These are phyloP conservation scores for Phytophthora constricta DNA, from an alignment of 352 stramenopile genomes.

Conservation along the genomic window DNA sequence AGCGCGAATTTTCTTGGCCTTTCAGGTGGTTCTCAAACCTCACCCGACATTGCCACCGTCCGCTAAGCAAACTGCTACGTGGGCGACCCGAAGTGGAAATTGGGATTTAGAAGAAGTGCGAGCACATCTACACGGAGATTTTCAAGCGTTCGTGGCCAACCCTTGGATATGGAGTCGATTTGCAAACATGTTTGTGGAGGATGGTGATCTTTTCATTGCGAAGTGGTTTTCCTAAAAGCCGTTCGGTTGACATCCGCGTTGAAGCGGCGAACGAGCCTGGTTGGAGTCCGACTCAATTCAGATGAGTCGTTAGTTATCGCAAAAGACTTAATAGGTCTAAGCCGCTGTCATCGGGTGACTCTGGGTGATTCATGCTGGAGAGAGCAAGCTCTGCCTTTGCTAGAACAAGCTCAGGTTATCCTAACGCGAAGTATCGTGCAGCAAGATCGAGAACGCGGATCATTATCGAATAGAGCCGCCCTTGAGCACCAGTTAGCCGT, in stretches of 20 bases:
- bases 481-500: constrained; percentile 29
- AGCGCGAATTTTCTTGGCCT: constrained; percentile 33
- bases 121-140: constrained; percentile 54
- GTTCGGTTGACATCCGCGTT: constrained; percentile 27
- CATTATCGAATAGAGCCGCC: constrained; percentile 1
- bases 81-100: constrained; percentile 41
- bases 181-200: constrained; percentile 39
- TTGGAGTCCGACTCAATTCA: constrained; percentile 17
- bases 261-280: constrained; percentile 23
- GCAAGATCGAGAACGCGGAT: constrained; percentile 16
- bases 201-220: constrained; percentile 56
- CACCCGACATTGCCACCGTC: constrained; percentile 6
- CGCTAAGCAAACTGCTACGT: constrained; percentile 16
- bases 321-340: constrained; percentile 45
- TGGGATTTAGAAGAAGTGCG: constrained; percentile 55
- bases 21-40: constrained; percentile 41
- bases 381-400: constrained; percentile 20
- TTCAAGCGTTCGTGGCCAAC: constrained; percentile 50
- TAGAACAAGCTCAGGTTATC: constrained; percentile 30
- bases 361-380: constrained; percentile 25
- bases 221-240: constrained; percentile 53
- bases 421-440: constrained; percentile 21
- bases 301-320: constrained; percentile 23
- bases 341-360: constrained; percentile 49
- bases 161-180: constrained; percentile 74